Evolutionary conservation across 352 stramenopile genomes (phyloP).

Genomic region (Globisporangium uncinulatum): DNA sequence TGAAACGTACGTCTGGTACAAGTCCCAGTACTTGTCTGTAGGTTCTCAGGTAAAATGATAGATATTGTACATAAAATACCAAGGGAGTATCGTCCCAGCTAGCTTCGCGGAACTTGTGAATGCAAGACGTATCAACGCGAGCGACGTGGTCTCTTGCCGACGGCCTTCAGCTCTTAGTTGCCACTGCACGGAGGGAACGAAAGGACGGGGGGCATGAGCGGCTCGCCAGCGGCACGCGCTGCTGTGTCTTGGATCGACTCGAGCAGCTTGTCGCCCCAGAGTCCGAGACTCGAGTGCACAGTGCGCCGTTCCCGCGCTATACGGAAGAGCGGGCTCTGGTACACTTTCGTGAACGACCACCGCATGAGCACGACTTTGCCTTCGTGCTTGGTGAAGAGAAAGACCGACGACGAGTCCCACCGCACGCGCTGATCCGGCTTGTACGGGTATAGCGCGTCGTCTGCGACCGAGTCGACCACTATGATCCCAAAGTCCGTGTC

Average conservation of each 20-base stretch:
- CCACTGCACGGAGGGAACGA: no score
- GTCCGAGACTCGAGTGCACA: slow-evolving; percentile 2
- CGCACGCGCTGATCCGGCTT: slow-evolving; percentile 24
- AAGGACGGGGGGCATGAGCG: no score
- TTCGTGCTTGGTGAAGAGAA: slow-evolving; percentile 17
- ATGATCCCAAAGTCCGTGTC: slow-evolving; percentile 9
- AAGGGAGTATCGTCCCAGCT: no score
- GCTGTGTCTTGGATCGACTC: neutral
- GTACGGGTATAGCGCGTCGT: slow-evolving; percentile 47
- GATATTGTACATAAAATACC: no score
- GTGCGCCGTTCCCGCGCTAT: neutral
- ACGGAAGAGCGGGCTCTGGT: neutral
- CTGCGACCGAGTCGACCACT: slow-evolving; percentile 35
- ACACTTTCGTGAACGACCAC: slow-evolving; percentile 5
- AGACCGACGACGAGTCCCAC: slow-evolving; percentile 38
- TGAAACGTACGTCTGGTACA: no score
- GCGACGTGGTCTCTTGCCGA: no score
- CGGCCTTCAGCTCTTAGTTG: no score
- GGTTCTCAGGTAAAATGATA: no score
- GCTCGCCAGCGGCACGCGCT: neutral
- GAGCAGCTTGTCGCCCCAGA: slow-evolving; percentile 5
- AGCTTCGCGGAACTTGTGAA: no score
- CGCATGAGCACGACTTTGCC: slow-evolving; percentile 7
- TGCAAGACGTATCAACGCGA: no score
- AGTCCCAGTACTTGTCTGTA: no score